Conservation (phyloP, 2,329 filamentous ascomycete species). For the Cadophora sp. region DNA sequence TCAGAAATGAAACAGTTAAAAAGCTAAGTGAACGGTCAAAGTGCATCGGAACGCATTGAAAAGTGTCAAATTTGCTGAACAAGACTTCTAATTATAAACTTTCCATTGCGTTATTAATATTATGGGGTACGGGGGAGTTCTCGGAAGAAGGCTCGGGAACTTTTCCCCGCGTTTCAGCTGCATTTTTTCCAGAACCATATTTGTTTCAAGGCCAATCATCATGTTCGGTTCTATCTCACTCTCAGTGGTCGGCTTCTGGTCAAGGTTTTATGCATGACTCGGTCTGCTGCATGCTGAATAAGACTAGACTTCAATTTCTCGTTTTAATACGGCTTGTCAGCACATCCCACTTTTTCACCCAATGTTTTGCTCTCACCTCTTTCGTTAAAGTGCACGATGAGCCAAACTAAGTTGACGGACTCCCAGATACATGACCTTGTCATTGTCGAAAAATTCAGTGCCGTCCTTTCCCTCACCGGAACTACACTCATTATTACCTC, state of each 20-base stretch:
- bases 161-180: conserved; percentile 1
- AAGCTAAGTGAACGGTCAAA: background rate
- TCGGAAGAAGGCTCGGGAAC: too few relatives aligned
- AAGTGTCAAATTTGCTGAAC: background rate
- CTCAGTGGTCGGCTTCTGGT: background rate
- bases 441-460: background rate
- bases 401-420: background rate
- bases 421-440: background rate
- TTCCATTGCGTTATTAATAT: too few relatives aligned
- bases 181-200: background rate
- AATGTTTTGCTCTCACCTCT: background rate
- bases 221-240: too few relatives aligned
- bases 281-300: background rate
- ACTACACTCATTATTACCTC: background rate
- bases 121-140: too few relatives aligned
- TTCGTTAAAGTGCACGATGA: background rate
- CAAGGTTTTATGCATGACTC: background rate
- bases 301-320: background rate
- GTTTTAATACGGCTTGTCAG: background rate
- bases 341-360: background rate
- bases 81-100: background rate
- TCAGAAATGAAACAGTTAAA: too few relatives aligned
- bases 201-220: background rate
- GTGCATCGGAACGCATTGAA: background rate
- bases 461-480: background rate